Base-by-base conservation (phyloP, 1,139 yeast species). In the Geotrichum bryndzae region DNA sequence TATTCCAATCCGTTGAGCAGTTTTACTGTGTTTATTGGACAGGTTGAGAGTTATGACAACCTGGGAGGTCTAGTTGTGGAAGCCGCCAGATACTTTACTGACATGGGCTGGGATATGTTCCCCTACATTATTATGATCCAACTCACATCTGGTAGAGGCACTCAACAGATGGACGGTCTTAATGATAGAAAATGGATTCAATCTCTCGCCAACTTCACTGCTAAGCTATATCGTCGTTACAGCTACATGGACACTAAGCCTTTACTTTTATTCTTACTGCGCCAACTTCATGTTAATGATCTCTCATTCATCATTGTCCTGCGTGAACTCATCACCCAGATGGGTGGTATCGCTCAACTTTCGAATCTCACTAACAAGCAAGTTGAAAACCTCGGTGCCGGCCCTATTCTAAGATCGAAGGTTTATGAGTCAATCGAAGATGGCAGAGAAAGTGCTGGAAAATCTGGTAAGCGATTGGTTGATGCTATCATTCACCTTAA, bases 1-100 rank as follows among this genome's bases (percentile, higher is more conserved):
- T 86, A 84, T 65, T 78, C 89, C 0, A 91, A 91, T 70, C 99
- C 99, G 0, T 73, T 94, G 35, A 90, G 96, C 1, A 84, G 95
- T 41, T 82, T 79, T 59, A 68, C 74, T 0, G 79, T 73, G 2
- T 72, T 77, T 46, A 71, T 79, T 27, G 69, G 76, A 48, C 82
- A 79, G 62, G 85, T 94, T 64, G 99, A 95, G 73, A 90, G 96
- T 76, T 95, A 94, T 71, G 97, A 89, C 71, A 94, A 91, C 71
- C 82, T 91, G 66, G 90, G 86, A 60, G 85, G 84, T 54, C 78
- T 91, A 62, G 86, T 94, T 13, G 92, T 90, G 11, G 88, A 87
- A 61, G 85, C 96, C 1, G 92, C 97, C 0, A 79, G 86, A 56
- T 88, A 85, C 69, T 90, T 91, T 72, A 88, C 87, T 61, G 81